Conservation (phyloP, 2,329 filamentous ascomycete genomes). For the Botrytis hyacinthi region DNA sequence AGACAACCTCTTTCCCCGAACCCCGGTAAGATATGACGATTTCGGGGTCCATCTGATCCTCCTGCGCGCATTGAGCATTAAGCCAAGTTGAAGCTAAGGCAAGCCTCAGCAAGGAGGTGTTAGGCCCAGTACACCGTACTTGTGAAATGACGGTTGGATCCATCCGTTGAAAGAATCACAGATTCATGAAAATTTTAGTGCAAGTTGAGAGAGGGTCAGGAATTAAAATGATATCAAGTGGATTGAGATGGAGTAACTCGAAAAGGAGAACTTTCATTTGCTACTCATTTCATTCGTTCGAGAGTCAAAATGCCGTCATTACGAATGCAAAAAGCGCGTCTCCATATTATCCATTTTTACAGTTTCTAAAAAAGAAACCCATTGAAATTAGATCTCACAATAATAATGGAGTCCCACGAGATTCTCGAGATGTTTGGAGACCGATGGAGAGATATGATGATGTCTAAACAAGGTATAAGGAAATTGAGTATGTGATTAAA, state of each 20-base stretch:
- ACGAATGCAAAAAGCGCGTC: not conserved
- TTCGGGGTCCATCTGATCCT: conserved; percentile 19
- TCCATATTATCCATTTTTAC: not conserved
- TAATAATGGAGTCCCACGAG: conserved; percentile 13
- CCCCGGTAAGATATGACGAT: conserved; percentile 15
- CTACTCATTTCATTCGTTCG: conserved; percentile 8
- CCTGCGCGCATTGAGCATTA: conserved; percentile 10
- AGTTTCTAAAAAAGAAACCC: conserved; percentile 1
- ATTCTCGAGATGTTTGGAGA: conserved; percentile 5
- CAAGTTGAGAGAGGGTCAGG: not conserved
- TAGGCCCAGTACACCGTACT: not conserved
- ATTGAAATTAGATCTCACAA: conserved; percentile 9
- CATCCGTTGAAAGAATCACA: conserved; percentile 10
- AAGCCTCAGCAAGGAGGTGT: conserved; percentile 13
- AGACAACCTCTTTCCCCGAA: conserved; percentile 1
- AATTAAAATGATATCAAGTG: conserved; percentile 9
- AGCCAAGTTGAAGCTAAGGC: conserved; percentile 4
- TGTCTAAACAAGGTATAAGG: not conserved
- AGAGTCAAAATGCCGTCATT: conserved; percentile 14
- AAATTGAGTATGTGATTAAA: conserved; percentile 5
- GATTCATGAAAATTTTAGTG: not conserved
- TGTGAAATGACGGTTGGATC: conserved; percentile 7
- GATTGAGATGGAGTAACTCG: not conserved
- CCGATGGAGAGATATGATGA: not conserved
- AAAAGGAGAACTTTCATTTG: not conserved